Base-by-base conservation (phyloP, 495 filamentous ascomycete species). In the Podospora comata region DNA sequence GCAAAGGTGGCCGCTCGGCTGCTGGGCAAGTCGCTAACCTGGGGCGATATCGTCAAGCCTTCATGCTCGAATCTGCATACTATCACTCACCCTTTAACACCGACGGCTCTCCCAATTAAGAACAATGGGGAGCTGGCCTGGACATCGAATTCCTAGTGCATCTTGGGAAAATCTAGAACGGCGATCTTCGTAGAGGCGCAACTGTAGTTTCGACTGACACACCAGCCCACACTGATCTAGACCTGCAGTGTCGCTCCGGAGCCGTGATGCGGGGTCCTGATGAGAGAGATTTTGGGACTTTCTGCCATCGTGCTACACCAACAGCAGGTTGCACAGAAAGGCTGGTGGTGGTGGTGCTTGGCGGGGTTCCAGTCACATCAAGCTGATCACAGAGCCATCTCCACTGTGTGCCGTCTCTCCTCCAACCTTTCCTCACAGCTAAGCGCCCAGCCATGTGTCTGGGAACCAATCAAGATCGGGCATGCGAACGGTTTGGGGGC, bases 1-100 rank as follows among this genome's bases (percentile, higher is more conserved):
- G 26, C 63, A 58, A 34, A 70, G 9, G 53, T 73, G 74, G 71
- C 72, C 71, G 74, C 74, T 73, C 65, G 62, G 59, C 70, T 72
- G 72, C 71, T 23, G 67, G 71, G 75, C 72, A 74, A 71, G 65
- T 74, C 72, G 71, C 75, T 67, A 62, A 20, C 68, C 65, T 62
- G 73, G 68, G 70, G 75, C 71, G 67, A 75, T 66, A 32, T 64
- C 66, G 61, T 68, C 60, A 7, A 19, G 55, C 55, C 55, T 58
- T 58, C 55, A 58, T 58, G 55, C 55, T 58, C 11, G n/a, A 5
- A 28, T 5, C 20, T 66, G 60, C 67, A 67, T n/a, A n/a, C 55
- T 62, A 70, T 70, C 65, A 63, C 71, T 70, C 65, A 63, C 71
- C 62, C 61, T 58, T 58, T 2, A 5, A 58, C 20, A 18, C 23